Conservation (phyloP, 768 basidiomycete genomes). For the Lentinus brumalis region DNA sequence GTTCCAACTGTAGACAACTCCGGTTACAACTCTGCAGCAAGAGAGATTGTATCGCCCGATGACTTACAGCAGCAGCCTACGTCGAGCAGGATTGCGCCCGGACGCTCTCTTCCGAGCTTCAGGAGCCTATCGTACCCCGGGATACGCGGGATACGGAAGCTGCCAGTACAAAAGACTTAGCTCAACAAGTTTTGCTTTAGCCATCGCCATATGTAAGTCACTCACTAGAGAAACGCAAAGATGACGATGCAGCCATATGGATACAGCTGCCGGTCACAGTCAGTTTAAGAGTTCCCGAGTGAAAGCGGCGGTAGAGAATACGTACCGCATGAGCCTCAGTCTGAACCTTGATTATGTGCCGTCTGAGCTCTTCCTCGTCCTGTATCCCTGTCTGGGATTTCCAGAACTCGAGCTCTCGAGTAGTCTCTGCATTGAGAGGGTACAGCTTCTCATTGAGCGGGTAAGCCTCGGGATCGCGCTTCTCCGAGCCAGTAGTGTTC, state of each 20-base stretch:
- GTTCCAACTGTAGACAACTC: conserved; percentile 34
- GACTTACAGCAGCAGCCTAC: conserved; percentile 18
- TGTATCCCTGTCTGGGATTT: conserved; percentile 25
- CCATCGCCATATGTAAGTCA: not conserved
- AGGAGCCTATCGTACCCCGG: conserved; percentile 14
- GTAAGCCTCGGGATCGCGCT: not conserved
- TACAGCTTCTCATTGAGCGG: conserved; percentile 18
- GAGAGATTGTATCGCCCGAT: too few relatives aligned
- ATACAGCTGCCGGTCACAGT: not conserved
- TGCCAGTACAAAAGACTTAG: not conserved
- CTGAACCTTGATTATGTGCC: conserved; percentile 26
- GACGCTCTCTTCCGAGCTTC: conserved; percentile 8
- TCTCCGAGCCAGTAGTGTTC: not conserved
- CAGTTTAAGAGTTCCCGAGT: not conserved
- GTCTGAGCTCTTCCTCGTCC: conserved; percentile 24
- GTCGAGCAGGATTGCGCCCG: conserved; percentile 13
- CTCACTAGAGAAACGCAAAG: not conserved
- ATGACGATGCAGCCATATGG: conserved; percentile 2
- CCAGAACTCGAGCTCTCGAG: not conserved
- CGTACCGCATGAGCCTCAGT: conserved; percentile 24
- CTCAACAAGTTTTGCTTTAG: too few relatives aligned
- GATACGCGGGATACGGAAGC: conserved; percentile 15
- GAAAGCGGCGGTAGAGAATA: not conserved
- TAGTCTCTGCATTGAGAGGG: not conserved
- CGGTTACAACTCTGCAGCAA: too few relatives aligned